Evolutionary conservation across 2,329 filamentous ascomycete genomes (phyloP).

Genomic region (Monilinia vaccinii-corymbosi): DNA sequence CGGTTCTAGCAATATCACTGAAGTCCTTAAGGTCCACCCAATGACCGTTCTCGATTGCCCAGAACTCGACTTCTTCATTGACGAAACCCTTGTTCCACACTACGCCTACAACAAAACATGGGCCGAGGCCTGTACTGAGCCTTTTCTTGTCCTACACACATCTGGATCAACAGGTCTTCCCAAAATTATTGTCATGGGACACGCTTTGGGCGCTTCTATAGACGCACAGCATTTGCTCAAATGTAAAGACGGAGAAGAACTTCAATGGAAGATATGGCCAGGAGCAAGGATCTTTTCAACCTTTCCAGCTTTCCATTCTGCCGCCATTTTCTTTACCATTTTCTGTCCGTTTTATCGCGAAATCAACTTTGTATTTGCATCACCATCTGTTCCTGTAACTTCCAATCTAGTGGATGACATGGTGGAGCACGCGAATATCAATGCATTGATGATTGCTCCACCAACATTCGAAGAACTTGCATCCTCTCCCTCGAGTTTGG

Average conservation of each 20-base stretch:
- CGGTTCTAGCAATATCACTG: not conserved
- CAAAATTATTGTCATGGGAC: constrained; percentile 11
- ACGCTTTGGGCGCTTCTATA: not conserved
- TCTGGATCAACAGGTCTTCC: constrained; percentile 16
- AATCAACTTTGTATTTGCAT: not conserved
- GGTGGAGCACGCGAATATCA: not conserved
- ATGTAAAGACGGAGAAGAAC: not conserved
- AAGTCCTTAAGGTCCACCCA: not conserved
- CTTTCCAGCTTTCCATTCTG: constrained; percentile 6
- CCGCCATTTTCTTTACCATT: not conserved
- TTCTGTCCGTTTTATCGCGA: not conserved
- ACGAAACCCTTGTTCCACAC: constrained; percentile 4
- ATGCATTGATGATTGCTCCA: constrained; percentile 2
- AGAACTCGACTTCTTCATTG: constrained; percentile 4
- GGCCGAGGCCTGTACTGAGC: constrained; percentile 15
- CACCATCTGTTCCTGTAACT: constrained; percentile 4
- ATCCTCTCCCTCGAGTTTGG: not conserved
- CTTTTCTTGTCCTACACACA: constrained; percentile 13
- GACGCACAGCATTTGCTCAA: not conserved
- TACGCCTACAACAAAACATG: constrained; percentile 18
- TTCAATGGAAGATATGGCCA: not conserved
- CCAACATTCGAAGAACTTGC: constrained; percentile 8
- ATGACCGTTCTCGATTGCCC: constrained; percentile 5
- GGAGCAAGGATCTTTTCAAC: not conserved
- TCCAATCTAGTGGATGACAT: constrained; percentile 1